Evolutionary conservation across 345 rosid genomes (phyloP).

Genomic region (Hirschfeldia incana): DNA sequence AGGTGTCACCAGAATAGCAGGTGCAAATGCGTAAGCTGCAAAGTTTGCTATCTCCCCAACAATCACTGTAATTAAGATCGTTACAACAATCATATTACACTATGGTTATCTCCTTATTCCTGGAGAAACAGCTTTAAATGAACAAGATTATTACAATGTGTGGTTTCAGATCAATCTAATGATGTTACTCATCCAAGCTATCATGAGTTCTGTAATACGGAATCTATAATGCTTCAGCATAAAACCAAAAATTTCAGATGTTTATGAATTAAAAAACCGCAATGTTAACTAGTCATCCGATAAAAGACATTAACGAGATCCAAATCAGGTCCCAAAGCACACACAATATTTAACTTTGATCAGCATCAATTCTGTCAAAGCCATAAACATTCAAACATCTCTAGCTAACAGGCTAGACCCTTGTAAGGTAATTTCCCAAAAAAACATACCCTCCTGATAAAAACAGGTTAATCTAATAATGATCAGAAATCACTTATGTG

Average conservation of each 20-base stretch:
- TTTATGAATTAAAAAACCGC: neutral
- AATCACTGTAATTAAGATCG: constrained; percentile 54
- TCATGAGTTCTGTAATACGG: neutral
- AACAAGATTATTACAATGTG: neutral
- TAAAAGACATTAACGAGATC: neutral
- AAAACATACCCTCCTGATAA: no score
- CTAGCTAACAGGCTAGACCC: no score
- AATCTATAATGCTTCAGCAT: neutral
- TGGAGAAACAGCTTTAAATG: neutral
- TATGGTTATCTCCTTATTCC: neutral
- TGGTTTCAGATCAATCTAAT: neutral
- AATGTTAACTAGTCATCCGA: neutral
- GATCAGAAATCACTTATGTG: neutral
- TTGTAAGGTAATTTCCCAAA: no score
- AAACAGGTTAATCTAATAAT: no score
- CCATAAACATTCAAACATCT: no score
- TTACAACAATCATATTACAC: neutral
- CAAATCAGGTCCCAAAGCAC: neutral
- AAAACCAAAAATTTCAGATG: neutral
- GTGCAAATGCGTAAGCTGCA: constrained; percentile 96
- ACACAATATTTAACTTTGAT: neutral
- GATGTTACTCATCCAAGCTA: neutral
- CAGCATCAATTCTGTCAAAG: no score
- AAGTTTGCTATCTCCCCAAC: constrained; percentile 90
- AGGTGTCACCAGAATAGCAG: constrained; percentile 94